These are phyloP conservation scores for Nicotiana benthamiana DNA, from an alignment of 257 asterid species.

Conservation along the genomic window DNA sequence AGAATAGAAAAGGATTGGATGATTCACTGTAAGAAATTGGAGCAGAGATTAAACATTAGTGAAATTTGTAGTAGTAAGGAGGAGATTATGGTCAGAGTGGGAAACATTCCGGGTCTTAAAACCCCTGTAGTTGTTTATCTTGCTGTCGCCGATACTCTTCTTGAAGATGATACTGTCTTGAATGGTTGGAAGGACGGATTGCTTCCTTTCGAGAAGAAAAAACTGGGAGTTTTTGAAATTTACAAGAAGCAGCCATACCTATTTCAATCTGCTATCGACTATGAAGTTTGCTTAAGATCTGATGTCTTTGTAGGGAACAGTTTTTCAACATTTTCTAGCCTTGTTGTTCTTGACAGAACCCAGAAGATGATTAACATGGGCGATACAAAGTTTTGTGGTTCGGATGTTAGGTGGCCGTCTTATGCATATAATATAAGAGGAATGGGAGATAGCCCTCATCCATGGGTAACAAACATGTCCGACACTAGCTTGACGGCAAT, in stretches of 20 bases:
- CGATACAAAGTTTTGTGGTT: constrained; percentile 35
- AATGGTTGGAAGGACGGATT: constrained; percentile 72
- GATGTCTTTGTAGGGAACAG: constrained; percentile 83
- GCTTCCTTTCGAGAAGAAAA: constrained; percentile 70
- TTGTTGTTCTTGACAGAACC: constrained; percentile 82
- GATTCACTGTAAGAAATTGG: constrained; percentile 87
- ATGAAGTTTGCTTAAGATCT: constrained; percentile 85
- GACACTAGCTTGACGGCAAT: constrained; percentile 66
- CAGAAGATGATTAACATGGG: constrained; percentile 47
- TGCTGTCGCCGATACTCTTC: constrained; percentile 88
- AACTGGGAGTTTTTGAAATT: constrained; percentile 45
- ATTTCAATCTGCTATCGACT: constrained; percentile 81
- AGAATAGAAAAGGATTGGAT: constrained; percentile 95
- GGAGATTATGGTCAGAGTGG: constrained; percentile 61
- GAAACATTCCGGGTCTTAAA: constrained; percentile 47
- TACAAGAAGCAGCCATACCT: constrained; percentile 70
- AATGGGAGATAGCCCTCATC: constrained; percentile 39
- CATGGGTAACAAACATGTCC: constrained; percentile 79
- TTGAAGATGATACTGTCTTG: constrained; percentile 56
- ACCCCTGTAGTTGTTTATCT: constrained; percentile 53
- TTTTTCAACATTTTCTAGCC: constrained; percentile 91
- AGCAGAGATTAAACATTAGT: constrained; percentile 48
- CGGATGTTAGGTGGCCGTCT: constrained; percentile 51
- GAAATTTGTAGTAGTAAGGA: constrained; percentile 79
- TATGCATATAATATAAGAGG: constrained; percentile 66